Evolutionary conservation across 805 yeast genomes (phyloP).

Genomic region (Metahyphopichia silvanorum): DNA sequence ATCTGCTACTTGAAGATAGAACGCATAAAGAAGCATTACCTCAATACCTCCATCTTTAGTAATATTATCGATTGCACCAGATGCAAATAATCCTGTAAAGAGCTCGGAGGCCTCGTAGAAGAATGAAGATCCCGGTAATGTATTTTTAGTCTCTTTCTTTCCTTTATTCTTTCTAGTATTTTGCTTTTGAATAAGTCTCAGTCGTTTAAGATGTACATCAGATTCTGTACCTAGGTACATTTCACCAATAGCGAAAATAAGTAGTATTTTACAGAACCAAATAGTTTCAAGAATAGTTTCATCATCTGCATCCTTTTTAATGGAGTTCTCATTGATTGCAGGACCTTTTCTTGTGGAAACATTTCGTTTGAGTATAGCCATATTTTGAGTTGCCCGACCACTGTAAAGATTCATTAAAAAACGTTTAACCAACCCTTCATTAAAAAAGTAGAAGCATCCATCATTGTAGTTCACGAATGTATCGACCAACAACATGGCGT

Average conservation of each 20-base stretch:
- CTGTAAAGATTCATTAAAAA: conserved; percentile 63
- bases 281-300: conserved; percentile 70
- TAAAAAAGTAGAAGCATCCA: conserved; percentile 81
- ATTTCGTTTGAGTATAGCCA: conserved; percentile 34
- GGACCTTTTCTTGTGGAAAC: conserved; percentile 19
- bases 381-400: conserved; percentile 39
- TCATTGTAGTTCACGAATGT: conserved; percentile 77
- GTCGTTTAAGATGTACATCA: conserved; percentile 49
- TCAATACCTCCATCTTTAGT: conserved; percentile 81
- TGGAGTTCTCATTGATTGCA: conserved; percentile 35
- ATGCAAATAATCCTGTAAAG: conserved; percentile 71
- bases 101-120: conserved; percentile 78
- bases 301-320: conserved; percentile 41
- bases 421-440: conserved; percentile 73
- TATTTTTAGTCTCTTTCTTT: conserved; percentile 26
- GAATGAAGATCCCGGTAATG: conserved; percentile 75
- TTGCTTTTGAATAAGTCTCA: conserved; percentile 14
- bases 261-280: conserved; percentile 73
- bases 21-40: conserved; percentile 70
- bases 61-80: conserved; percentile 76
- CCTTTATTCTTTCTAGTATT: conserved; percentile 8
- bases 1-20: conserved; percentile 79
- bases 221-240: conserved; percentile 79
- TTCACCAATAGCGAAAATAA: conserved; percentile 78
- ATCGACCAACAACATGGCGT: conserved; percentile 71